Base-by-base conservation (phyloP, 2,329 filamentous ascomycete genomes). In the Aphanocladium album region DNA sequence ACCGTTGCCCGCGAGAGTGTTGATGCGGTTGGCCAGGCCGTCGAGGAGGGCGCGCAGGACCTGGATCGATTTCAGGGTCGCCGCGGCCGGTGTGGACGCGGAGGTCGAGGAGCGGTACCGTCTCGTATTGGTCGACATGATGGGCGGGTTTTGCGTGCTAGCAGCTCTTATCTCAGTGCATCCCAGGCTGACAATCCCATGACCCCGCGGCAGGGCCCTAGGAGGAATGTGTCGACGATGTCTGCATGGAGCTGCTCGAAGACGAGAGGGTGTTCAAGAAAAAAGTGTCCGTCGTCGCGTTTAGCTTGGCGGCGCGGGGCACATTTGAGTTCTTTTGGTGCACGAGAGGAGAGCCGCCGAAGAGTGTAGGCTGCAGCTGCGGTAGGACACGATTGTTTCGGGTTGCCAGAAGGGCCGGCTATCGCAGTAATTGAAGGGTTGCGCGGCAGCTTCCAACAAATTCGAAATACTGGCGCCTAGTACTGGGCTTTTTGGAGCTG, bases 21-120 rank as follows among this genome's bases (percentile, higher is more conserved):
- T 72, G 16, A 73, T 68, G 33, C 70, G 69, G 56, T 65, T 65
- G 57, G 74, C 68, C 49, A 83, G 69, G 64, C 73, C 68, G 54
- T 84, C 79, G 64, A 88, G 78, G 50, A 87, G 77, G 47, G 73
- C 71, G 64, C 82, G 80, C 41, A 88, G 75, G 55, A 86, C 79
- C 67, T 85, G 83, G 65, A 82, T 81, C 41, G 84, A 82, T 74
- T 88, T 86, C 64, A 85, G 83, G 58, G 77, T 81, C 57, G 80
- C 73, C 6, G 47, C 51, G 63, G 79, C 77, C 54, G 82, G 77
- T 51, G 75, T 78, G 47, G 85, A 88, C 62, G 83, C 78, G 62
- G 84, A 83, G 46, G 85, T 89, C 62, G 85, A 87, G 62, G 86
- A 86, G 65, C 86, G 83, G 69, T 86, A 85, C 62, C 85, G 81